Evolutionary conservation across 164 flowering plant genomes (phyloP).

Genomic region (Macadamia integrifolia): DNA sequence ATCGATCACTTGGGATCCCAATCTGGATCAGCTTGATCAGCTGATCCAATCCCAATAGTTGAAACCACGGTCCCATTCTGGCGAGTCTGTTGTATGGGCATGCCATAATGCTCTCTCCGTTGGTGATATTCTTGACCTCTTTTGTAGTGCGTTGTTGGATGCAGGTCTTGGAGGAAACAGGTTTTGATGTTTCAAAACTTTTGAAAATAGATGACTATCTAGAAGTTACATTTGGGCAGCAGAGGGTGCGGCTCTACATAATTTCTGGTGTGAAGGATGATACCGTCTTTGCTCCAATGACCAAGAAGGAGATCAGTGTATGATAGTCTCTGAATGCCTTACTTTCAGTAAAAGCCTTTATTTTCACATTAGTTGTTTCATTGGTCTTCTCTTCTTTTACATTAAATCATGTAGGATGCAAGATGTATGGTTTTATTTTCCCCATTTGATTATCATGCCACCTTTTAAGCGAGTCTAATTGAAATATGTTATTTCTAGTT

Average conservation of each 20-base stretch:
- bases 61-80: too few relatives aligned
- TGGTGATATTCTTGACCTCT: background rate
- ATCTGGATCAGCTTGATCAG: too few relatives aligned
- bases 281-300: conserved; percentile 88
- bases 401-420: too few relatives aligned
- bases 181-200: conserved; percentile 71
- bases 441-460: background rate
- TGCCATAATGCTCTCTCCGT: background rate
- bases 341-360: too few relatives aligned
- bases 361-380: too few relatives aligned
- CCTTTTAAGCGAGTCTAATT: background rate
- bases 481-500: too few relatives aligned
- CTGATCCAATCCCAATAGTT: too few relatives aligned
- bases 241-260: conserved; percentile 86
- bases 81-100: too few relatives aligned
- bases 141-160: conserved; percentile 9
- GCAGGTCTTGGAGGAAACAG: conserved; percentile 95
- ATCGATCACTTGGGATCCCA: too few relatives aligned
- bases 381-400: too few relatives aligned
- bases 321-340: background rate
- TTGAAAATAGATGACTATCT: conserved; percentile 71
- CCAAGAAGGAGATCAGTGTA: conserved; percentile 98
- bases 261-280: conserved; percentile 84
- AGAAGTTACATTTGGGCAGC: conserved; percentile 79
- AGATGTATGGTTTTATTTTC: too few relatives aligned